Evolutionary conservation across 257 asterid genomes (phyloP), one percentile per base, ranked within the genome.

Genomic region (Solanum ossicruentum): DNA sequence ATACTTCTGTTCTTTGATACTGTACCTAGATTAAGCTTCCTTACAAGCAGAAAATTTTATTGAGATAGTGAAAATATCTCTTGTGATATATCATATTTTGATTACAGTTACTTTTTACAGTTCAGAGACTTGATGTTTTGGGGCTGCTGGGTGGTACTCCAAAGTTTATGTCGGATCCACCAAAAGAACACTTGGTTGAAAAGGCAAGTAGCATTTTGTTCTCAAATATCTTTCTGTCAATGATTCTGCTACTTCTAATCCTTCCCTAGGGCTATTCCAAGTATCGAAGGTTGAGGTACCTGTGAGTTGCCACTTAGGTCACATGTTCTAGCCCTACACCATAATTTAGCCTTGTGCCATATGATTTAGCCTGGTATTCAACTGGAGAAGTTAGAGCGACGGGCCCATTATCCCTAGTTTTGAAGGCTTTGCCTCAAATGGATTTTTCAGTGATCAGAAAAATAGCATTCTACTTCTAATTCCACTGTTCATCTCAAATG

Each of bases 111-210:
- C 16, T 82, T 85, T 32, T 78, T 88, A 47, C 95, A 93, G 97
- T 47, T 84, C 88, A 28, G 86, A 87, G 72, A 78, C 21, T 90
- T 72, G 77, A 79, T 66, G 0, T 81, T 85, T 87, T 92, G 85
- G 81, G 87, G 69, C 47, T 55, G 5, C 45, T 86, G 52, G 95
- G 93, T 85, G 92, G 92, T 85, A 91, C 94, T 41, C 85, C 92
- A 56, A 56, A 85, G 85, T 88, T 60, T 82, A 84, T 89, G 91
- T 43, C 85, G 88, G 39, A 77, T 36, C 94, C 97, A 75, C 96
- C 96, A 15, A 91, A 95, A 87, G 95, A 91, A 26, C 82, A 91
- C 12, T 89, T 95, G 80, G 87, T 94, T 80, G 98, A 93, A 89
- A 91, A 92, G 96, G 99, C 85, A 88, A 89, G 89, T 82, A 47